A percentile compares a stretch with the other conserved stretches of the same genome.
phyloP scores from a whole-genome alignment of 192 early-diverging fungal genomes.

The Entomortierella parvispora region DNA sequence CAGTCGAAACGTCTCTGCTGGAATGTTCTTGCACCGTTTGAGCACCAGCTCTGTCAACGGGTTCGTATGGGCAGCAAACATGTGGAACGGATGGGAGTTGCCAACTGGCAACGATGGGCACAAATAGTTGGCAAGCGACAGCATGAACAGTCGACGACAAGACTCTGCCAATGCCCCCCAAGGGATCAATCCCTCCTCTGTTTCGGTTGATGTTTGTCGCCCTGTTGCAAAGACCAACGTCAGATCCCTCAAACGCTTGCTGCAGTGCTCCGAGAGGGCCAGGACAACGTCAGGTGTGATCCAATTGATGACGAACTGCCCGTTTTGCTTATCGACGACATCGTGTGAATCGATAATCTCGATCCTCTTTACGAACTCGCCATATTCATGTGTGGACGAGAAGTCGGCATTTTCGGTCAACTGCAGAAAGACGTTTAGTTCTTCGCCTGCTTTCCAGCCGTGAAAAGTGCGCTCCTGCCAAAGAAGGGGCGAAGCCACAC shows the following conservation, averaged over 20 bases:
- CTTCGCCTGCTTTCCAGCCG: conserved; percentile 52
- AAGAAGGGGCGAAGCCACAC: conserved; percentile 41
- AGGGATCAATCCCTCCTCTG: conserved; percentile 45
- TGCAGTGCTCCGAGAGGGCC: conserved; percentile 49
- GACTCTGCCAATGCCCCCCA: conserved; percentile 50
- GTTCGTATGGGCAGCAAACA: conserved; percentile 43
- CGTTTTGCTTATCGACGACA: conserved; percentile 50
- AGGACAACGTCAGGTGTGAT: conserved; percentile 53
- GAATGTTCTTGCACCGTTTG: conserved; percentile 49
- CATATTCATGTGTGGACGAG: conserved; percentile 52
- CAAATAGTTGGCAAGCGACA: conserved; percentile 49
- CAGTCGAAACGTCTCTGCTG: conserved; percentile 36
- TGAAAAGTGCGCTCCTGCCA: conserved; percentile 53
- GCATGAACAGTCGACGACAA: conserved; percentile 44
- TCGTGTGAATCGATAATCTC: conserved; percentile 54
- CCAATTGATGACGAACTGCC: conserved; percentile 53
- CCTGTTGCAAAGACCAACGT: conserved; percentile 49
- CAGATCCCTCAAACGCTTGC: conserved; percentile 36
- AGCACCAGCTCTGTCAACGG: conserved; percentile 42
- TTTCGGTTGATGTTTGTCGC: conserved; percentile 39
- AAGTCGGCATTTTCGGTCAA: conserved; percentile 50
- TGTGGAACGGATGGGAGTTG: conserved; percentile 32
- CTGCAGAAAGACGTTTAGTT: conserved; percentile 45
- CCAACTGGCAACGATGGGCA: conserved; percentile 36
- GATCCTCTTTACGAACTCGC: conserved; percentile 47